Evolutionary conservation across 352 stramenopile species (phyloP).

Genomic region (Phytophthora pini): DNA sequence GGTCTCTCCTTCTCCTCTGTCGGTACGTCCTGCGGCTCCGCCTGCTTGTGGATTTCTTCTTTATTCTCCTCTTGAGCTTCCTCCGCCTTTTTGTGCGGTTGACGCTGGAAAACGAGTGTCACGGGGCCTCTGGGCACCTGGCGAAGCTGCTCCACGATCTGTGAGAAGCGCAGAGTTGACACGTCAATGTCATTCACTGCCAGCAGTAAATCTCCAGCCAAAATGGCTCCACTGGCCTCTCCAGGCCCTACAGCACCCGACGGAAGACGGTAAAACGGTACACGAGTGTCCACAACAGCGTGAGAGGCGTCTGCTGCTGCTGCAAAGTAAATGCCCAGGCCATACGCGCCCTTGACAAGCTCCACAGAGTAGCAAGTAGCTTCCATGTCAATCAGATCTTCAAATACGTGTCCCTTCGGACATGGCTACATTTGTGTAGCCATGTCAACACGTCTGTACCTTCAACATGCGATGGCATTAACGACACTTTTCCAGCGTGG

Average conservation of each 20-base stretch:
- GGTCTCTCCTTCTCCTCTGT: conserved; percentile 15
- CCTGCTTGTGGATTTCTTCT: conserved; percentile 1
- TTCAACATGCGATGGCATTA: conserved; percentile 71
- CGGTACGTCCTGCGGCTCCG: conserved; percentile 11
- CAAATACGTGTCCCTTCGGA: not conserved
- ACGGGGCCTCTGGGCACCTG: conserved; percentile 45
- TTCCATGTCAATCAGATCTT: conserved; percentile 29
- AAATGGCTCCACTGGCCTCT: conserved; percentile 61
- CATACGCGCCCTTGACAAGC: conserved; percentile 65
- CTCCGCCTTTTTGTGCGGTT: conserved; percentile 9
- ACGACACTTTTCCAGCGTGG: conserved; percentile 73
- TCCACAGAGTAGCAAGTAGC: conserved; percentile 52
- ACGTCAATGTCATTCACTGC: conserved; percentile 53
- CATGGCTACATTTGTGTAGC: conserved; percentile 14
- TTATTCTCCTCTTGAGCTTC: conserved; percentile 18
- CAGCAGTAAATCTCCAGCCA: conserved; percentile 54
- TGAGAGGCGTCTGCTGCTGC: conserved; percentile 22
- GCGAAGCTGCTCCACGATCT: conserved; percentile 72
- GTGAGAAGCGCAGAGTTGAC: conserved; percentile 39
- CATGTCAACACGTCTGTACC: not conserved
- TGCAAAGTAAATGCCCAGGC: conserved; percentile 80
- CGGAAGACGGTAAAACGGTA: conserved; percentile 77
- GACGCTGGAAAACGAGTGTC: conserved; percentile 53
- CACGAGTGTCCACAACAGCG: conserved; percentile 60
- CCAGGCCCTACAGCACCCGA: conserved; percentile 55